Evolutionary conservation across 1,284 basidiomycete species (phyloP).

Genomic region (Mycena sp.): DNA sequence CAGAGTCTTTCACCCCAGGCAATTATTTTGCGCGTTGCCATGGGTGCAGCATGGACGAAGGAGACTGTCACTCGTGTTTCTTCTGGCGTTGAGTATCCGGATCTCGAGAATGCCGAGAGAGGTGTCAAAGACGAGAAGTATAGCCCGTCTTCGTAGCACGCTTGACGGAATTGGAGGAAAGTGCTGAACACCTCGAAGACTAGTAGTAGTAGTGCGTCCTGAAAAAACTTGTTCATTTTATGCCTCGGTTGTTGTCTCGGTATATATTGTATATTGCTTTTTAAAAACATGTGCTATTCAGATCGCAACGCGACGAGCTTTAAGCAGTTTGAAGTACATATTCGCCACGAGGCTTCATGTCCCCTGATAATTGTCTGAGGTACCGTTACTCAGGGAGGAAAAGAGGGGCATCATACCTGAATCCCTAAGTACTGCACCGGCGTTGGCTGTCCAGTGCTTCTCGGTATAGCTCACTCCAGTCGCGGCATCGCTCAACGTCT

Average conservation of each 20-base stretch:
- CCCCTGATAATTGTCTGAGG: too few relatives aligned
- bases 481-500: slow-evolving; percentile 15
- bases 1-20: slow-evolving; percentile 44
- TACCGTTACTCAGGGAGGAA: too few relatives aligned
- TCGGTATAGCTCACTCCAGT: slow-evolving; percentile 17
- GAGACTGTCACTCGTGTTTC: slow-evolving; percentile 32
- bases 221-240: neutral
- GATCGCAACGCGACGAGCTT: too few relatives aligned
- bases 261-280: neutral
- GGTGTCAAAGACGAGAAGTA: neutral
- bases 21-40: slow-evolving; percentile 44
- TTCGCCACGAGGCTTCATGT: too few relatives aligned
- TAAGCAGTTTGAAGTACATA: too few relatives aligned
- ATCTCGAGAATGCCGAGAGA: neutral
- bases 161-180: too few relatives aligned
- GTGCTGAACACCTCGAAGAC: too few relatives aligned
- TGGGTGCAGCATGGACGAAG: slow-evolving; percentile 41
- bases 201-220: too few relatives aligned
- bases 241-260: neutral
- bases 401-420: too few relatives aligned
- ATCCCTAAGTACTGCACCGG: slow-evolving; percentile 9
- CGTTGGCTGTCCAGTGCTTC: slow-evolving; percentile 1
- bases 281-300: too few relatives aligned
- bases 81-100: slow-evolving; percentile 7
- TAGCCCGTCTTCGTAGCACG: slow-evolving; percentile 11